A percentile compares a stretch with the other conserved stretches of the same genome.
Conservation (phyloP, 140 eudicot genomes). For the Bidens hawaiensis region DNA sequence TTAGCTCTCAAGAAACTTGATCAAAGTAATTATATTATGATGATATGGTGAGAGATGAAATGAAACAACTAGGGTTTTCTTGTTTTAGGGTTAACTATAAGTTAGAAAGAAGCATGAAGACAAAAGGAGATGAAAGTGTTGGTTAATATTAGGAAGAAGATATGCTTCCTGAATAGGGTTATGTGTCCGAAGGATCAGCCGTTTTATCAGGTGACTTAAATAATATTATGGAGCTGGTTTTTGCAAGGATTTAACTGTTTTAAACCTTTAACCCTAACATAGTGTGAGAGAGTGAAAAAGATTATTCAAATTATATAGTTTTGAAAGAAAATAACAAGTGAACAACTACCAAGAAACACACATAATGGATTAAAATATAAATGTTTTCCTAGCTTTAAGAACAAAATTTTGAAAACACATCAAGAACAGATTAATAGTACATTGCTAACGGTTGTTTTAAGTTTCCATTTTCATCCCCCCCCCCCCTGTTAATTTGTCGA, state of each 20-base stretch:
- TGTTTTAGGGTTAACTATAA: slow-evolving; percentile 32
- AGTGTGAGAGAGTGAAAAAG: background rate
- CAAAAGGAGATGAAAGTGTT: slow-evolving; percentile 25
- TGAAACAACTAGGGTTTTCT: slow-evolving; percentile 30
- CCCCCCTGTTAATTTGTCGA: too few relatives aligned
- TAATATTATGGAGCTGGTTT: slow-evolving; percentile 39
- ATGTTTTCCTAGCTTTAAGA: background rate
- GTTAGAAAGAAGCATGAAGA: slow-evolving; percentile 36
- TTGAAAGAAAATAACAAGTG: background rate
- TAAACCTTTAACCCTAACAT: background rate
- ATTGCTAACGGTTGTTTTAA: too few relatives aligned
- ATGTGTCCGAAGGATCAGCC: slow-evolving; percentile 89
- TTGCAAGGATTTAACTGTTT: slow-evolving; percentile 32
- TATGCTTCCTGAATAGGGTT: slow-evolving; percentile 55
- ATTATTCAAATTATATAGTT: background rate
- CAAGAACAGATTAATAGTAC: too few relatives aligned
- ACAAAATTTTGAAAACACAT: background rate
- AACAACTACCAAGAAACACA: slow-evolving; percentile 12
- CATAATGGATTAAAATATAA: background rate
- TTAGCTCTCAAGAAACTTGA: background rate
- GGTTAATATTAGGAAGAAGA: slow-evolving; percentile 49
- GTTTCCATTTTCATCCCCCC: too few relatives aligned
- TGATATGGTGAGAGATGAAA: too few relatives aligned
- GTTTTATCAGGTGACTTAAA: slow-evolving; percentile 69
- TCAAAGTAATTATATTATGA: background rate